These are phyloP conservation scores for Sporothrix globosa DNA, from an alignment of 2,329 filamentous ascomycete genomes.

Conservation along the genomic window DNA sequence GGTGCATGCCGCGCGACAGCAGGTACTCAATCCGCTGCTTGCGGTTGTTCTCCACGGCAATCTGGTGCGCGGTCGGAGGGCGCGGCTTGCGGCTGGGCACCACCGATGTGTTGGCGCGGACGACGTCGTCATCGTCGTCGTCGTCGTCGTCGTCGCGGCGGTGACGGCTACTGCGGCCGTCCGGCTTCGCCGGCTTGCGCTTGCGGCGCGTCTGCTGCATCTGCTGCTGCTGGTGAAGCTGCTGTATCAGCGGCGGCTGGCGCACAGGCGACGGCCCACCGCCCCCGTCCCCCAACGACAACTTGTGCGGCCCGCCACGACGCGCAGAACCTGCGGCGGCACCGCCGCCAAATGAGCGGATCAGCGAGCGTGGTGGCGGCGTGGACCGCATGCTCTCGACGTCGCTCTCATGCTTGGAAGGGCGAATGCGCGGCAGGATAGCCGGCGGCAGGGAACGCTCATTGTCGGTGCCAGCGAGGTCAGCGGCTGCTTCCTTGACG, in stretches of 20 bases:
- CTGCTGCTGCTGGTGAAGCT: slow-evolving; percentile 40
- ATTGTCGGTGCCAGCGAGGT: slow-evolving; percentile 46
- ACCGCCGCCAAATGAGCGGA: slow-evolving; percentile 48
- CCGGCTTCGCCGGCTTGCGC: slow-evolving; percentile 18
- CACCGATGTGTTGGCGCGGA: slow-evolving; percentile 25
- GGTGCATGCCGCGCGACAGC: slow-evolving; percentile 72
- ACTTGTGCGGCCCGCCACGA: slow-evolving; percentile 59
- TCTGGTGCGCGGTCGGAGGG: slow-evolving; percentile 78
- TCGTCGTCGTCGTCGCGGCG: neutral
- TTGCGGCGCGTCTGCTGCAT: slow-evolving; percentile 28
- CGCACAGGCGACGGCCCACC: slow-evolving; percentile 56
- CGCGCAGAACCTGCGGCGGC: slow-evolving; percentile 51
- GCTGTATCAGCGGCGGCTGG: slow-evolving; percentile 41
- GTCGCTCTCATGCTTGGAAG: slow-evolving; percentile 64
- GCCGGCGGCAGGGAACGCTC: slow-evolving; percentile 56
- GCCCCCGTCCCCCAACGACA: slow-evolving; percentile 62
- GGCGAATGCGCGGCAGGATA: slow-evolving; percentile 63
- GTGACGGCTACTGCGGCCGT: slow-evolving; percentile 7
- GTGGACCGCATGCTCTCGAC: slow-evolving; percentile 58
- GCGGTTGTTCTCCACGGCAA: slow-evolving; percentile 77
- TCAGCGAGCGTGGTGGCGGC: slow-evolving; percentile 51
- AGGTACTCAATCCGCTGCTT: slow-evolving; percentile 81
- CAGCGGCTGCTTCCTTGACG: slow-evolving; percentile 37
- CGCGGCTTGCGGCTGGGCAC: slow-evolving; percentile 63
- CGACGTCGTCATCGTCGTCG: slow-evolving; percentile 34